Evolutionary conservation across 1,139 yeast species (phyloP), one percentile per base, ranked within the genome.

Genomic region (Kluyveromyces marxianus): DNA sequence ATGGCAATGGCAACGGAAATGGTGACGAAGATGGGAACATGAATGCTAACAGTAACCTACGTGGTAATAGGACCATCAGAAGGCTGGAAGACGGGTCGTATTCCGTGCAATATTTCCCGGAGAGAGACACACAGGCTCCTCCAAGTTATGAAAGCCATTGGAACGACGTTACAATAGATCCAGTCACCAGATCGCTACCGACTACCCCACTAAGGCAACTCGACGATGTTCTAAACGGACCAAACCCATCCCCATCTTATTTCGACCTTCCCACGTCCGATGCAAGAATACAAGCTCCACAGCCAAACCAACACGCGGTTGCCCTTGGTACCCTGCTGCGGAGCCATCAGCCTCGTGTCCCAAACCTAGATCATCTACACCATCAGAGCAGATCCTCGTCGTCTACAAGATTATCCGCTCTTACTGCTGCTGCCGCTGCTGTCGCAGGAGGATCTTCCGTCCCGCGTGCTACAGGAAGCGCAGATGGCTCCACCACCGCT

Each of bases 101-200:
- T 21, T 34, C 46, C 8, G 47, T 45, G 7, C 43, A 41, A 37
- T 45, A 48, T 27, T 49, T 48, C 38, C 52, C 52, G 5, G 41
- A 44, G 27, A 44, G 41, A 14, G 49, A 45, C 21, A 32, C 39
- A 8, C 50, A 49, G 26, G 52, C 50, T 3, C 56, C 56, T 4
- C 56, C 56, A 3, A 39, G 53, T 4, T 53, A 53, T 39, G 40
- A 38, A 29, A 10, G 42, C 39, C 45, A 43, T 26, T 25, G 8
- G 14, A 34, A 27, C 7, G 43, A 40, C 32, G 10, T 32, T 6
- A 26, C 35, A 2, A 31, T 32, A 24, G 25, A 5, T 5, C 37
- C 7, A 25, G 10, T 35, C 5, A 35, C 37, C 8, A 35, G 37
- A 35, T 35, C 37, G 8, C 21, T 35, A 10, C 37, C 37, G n/a